A percentile compares a stretch with the other conserved stretches of the same genome.
phyloP scores from a whole-genome alignment of 305 asterid genomes.

The Fraxinus albicans region DNA sequence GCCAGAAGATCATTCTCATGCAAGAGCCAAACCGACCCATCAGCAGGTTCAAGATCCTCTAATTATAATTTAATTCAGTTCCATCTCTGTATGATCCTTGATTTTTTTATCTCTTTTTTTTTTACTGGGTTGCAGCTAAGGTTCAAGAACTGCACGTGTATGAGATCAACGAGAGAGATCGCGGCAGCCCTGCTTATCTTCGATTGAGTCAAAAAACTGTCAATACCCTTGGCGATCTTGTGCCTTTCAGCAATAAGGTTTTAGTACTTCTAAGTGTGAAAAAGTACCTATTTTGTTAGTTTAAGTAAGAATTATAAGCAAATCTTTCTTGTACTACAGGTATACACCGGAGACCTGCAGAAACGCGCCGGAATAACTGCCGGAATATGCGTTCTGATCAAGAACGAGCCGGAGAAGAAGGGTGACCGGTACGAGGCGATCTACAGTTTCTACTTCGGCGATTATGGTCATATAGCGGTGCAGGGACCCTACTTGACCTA shows the following conservation, averaged over 20 bases:
- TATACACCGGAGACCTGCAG: conserved; percentile 74
- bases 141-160: conserved; percentile 75
- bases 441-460: conserved; percentile 89
- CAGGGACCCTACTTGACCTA: conserved; percentile 86
- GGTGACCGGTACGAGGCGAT: conserved; percentile 93
- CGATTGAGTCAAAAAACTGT: conserved; percentile 78
- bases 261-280: not conserved
- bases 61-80: not conserved
- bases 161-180: conserved; percentile 91
- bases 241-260: conserved; percentile 94
- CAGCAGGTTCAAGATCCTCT: conserved; percentile 53
- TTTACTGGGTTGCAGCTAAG: conserved; percentile 35
- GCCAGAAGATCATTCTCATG: conserved; percentile 46
- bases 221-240: conserved; percentile 87
- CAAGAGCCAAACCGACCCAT: conserved; percentile 43
- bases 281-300: not conserved
- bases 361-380: conserved; percentile 90
- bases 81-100: no score
- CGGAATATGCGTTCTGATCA: conserved; percentile 75
- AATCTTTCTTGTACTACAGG: conserved; percentile 29
- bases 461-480: conserved; percentile 84
- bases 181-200: conserved; percentile 96
- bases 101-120: not conserved
- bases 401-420: conserved; percentile 84
- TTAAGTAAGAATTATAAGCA: not conserved